Evolutionary conservation across 129 eudicot species (phyloP), one percentile per base, ranked within the genome.

Genomic region (Rutidosis leptorrhynchoides): DNA sequence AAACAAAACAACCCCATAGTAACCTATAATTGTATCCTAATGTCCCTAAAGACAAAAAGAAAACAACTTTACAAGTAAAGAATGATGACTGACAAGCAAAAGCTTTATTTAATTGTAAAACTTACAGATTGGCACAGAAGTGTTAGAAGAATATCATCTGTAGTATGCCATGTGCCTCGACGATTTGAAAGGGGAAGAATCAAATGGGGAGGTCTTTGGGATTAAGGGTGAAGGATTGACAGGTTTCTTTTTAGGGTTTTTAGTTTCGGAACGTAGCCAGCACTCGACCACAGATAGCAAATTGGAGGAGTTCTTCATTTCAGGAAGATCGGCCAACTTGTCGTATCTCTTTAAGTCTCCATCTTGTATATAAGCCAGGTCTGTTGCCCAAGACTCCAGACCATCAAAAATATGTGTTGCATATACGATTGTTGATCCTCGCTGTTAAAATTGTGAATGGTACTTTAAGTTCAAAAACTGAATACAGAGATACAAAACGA

Each of bases 321-420:
- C 96, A 0, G 69, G 55, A 71, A 93, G 84, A 69, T 93, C 83
- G 0, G 86, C 62, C 37, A 93, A 72, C 69, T 89, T 93, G 25
- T 93, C 95, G 12, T 81, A 75, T 77, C 81, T 86, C 78, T 77
- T 88, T 37, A 93, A 62, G 11, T 74, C 83, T 22, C 99, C 99
- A 16, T 82, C 95, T 79, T 86, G 95, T 79, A 93, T 85, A 85
- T 93, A 93, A 26, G 87, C 96, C 51, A 93, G 74, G 79, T 89
- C 87, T 3, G 99, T 88, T 22, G 99, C 99, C 98, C 98, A 92
- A 16, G 90, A 83, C 77, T 92, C 98, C 69, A 92, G 69, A 10
- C 96, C 99, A 75, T 93, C 99, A 67, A 89, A 92, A 8, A 93
- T 93, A 62, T 93, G 99, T 35, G 99, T 89, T 64, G 99, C 95